Conservation (phyloP, 352 stramenopile genomes). For the Pythium brassicae region DNA sequence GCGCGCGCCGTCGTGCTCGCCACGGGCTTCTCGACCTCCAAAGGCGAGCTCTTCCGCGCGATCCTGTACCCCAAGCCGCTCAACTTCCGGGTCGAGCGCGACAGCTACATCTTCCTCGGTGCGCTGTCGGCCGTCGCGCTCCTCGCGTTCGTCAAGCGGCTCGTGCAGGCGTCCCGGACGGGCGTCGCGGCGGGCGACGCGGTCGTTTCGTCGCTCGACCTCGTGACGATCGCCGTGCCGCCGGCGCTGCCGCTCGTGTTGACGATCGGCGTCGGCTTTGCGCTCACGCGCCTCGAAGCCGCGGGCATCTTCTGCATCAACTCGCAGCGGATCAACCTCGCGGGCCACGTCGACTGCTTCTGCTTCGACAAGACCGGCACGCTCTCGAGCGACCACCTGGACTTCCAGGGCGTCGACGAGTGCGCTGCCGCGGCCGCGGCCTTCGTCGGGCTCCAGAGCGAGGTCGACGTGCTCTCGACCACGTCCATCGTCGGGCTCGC, state of each 20-base stretch:
- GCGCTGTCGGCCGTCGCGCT: slow-evolving; percentile 41
- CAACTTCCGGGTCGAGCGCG: slow-evolving; percentile 57
- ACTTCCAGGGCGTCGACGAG: slow-evolving; percentile 72
- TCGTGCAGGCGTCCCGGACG: slow-evolving; percentile 30
- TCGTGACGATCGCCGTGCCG: slow-evolving; percentile 61
- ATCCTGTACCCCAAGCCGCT: slow-evolving; percentile 62
- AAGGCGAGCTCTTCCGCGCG: slow-evolving; percentile 62
- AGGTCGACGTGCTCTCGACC: slow-evolving; percentile 66
- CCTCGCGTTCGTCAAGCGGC: slow-evolving; percentile 46
- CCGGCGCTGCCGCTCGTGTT: slow-evolving; percentile 56
- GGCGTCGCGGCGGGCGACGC: slow-evolving; percentile 17
- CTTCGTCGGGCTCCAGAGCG: slow-evolving; percentile 53
- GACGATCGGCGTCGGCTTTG: slow-evolving; percentile 49
- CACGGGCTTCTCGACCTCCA: slow-evolving; percentile 63
- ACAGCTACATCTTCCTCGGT: slow-evolving; percentile 59
- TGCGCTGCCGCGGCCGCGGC: slow-evolving; percentile 24
- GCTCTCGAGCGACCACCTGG: slow-evolving; percentile 62
- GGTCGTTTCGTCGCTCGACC: slow-evolving; percentile 34
- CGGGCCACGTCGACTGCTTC: slow-evolving; percentile 67
- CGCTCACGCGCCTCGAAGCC: slow-evolving; percentile 39
- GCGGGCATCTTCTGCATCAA: slow-evolving; percentile 67
- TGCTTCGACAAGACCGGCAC: slow-evolving; percentile 86
- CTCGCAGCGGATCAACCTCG: slow-evolving; percentile 64
- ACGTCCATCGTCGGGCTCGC: slow-evolving; percentile 58
- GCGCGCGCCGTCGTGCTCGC: slow-evolving; percentile 51